Evolutionary conservation across 2,329 filamentous ascomycete species (phyloP), one percentile per base, ranked within the genome.

Genomic region (Talaromyces sp.): DNA sequence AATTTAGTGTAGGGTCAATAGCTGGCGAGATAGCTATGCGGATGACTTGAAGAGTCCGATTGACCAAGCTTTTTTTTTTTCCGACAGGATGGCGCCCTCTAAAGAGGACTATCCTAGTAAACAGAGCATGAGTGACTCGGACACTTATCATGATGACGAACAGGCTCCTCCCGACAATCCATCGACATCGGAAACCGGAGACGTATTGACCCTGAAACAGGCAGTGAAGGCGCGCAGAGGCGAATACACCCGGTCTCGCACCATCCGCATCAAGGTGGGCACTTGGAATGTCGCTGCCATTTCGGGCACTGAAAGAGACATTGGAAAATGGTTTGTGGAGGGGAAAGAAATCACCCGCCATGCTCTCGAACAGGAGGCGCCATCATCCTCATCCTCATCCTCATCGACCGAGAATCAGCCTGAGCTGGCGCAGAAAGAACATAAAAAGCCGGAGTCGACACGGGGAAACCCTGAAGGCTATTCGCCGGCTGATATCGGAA

Each of bases 241-340:
- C 56, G 93, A 98, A 74, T 99, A 93, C 73, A 89, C 89, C 30
- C 85, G 87, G 42, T 85, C 87, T 51, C 88, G 88, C 72, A 84
- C 84, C 57, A 86, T 96, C 68, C 88, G 88, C 66, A 85, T 99
- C 75, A 97, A 97, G 77, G 84, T 99, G 57, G 95, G 94, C 50
- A 89, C 91, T 0, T 99, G 95, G 95, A 99, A 99, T 76, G 91
- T 96, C 16, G 95, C 92, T 4, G 88, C 89, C 1, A 88, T 90
- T 66, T 87, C 90, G 12, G 92, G 90, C 28, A 92, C 92, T 0
- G 92, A 96, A 74, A 90, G 91, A 67, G 95, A 98, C 72, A 79
- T 99, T 5, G 89, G 87, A 7, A 86, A 85, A 34, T 99, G 95
- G 95, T 97, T 99, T 73, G 84, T 96, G 7, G 82, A 87, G 10